Conservation (phyloP, 305 asterid species). For the Fraxinus floribunda region DNA sequence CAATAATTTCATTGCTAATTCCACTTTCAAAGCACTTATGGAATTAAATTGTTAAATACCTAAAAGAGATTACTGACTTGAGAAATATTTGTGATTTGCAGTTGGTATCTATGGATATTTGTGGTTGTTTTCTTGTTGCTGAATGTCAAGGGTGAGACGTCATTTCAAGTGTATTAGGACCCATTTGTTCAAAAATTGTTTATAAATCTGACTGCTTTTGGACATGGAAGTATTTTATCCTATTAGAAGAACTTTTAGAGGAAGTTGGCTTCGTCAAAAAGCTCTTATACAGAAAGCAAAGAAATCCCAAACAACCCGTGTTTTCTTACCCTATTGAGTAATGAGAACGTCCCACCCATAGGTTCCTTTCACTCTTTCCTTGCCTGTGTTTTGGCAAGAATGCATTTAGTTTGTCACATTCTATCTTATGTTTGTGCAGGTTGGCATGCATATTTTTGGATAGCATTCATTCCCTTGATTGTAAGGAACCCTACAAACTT, state of each 20-base stretch:
- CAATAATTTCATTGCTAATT: not conserved
- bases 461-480: conserved; percentile 59
- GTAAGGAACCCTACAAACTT: conserved; percentile 33
- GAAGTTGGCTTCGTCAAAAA: not conserved
- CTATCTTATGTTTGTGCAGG: conserved; percentile 39
- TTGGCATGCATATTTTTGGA: conserved; percentile 76
- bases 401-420: not conserved
- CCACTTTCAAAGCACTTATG: not conserved
- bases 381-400: not conserved
- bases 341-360: not conserved
- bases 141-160: conserved; percentile 55
- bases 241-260: not conserved
- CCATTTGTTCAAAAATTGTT: too few relatives aligned
- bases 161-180: not conserved
- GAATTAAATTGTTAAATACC: not conserved
- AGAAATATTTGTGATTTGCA: conserved; percentile 29
- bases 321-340: not conserved
- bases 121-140: conserved; percentile 68
- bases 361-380: not conserved
- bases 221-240: not conserved
- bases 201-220: not conserved
- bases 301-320: not conserved
- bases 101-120: conserved; percentile 76
- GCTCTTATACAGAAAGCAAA: not conserved
- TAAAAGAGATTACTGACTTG: not conserved